These are phyloP conservation scores for Ramaria sp. DNA, from an alignment of 768 basidiomycete species.

Conservation along the genomic window DNA sequence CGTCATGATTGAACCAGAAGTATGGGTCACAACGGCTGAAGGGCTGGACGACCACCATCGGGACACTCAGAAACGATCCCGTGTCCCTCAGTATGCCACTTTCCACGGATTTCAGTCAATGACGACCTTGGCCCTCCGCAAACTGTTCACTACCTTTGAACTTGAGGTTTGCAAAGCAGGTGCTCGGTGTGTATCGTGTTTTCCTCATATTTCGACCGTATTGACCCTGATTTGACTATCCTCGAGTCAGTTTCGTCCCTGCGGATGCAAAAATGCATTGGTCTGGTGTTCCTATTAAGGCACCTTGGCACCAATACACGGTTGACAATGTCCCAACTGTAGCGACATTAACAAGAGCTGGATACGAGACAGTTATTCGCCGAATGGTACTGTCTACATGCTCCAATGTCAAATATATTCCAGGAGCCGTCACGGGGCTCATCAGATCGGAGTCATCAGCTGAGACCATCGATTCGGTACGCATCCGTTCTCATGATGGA, in stretches of 20 bases:
- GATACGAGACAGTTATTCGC: constrained; percentile 15
- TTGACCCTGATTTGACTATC: no score
- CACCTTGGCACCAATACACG: neutral
- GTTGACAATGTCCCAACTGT: constrained; percentile 2
- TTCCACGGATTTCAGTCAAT: constrained; percentile 2
- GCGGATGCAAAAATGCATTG: neutral
- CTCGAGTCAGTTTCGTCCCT: neutral
- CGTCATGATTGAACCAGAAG: constrained; percentile 13
- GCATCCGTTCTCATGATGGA: constrained; percentile 9
- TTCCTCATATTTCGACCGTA: neutral
- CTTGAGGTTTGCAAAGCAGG: constrained; percentile 8
- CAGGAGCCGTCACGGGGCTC: constrained; percentile 12
- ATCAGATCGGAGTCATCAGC: neutral
- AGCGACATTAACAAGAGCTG: constrained; percentile 8
- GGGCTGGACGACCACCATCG: neutral
- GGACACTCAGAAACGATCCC: constrained; percentile 5
- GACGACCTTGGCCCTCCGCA: constrained; percentile 3
- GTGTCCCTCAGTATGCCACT: constrained; percentile 10
- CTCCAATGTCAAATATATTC: constrained; percentile 14
- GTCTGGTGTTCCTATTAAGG: neutral
- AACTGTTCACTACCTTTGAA: constrained; percentile 15
- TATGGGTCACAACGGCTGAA: constrained; percentile 10
- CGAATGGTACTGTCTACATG: constrained; percentile 11
- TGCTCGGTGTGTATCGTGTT: constrained; percentile 9
- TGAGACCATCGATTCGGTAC: constrained; percentile 5